Evolutionary conservation across 2,329 filamentous ascomycete species (phyloP), one percentile per base, ranked within the genome.

Genomic region (Fusarium sp.): DNA sequence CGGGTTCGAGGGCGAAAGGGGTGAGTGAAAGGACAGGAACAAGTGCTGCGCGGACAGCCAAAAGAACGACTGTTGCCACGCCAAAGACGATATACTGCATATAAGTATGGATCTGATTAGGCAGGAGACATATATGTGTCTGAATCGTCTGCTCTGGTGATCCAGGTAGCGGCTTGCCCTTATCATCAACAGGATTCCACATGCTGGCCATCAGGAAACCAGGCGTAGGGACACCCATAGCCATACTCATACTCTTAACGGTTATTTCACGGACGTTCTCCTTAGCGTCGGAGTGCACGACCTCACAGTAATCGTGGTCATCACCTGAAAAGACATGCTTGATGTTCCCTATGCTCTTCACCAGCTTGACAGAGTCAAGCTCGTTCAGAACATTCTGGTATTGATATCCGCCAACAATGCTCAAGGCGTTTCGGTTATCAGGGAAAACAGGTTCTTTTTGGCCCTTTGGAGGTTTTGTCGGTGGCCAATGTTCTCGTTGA

Each of bases 231-330:
- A 99, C 92, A 11, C 96, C 94, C 96, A 98, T 98, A 20, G 93
- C 94, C 93, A 95, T 97, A 75, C 91, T 97, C 72, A 97, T 89
- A 76, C 92, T 94, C 82, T 99, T 99, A 74, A 98, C 94, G 0
- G 96, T 99, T 69, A 98, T 97, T 78, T 99, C 96, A 50, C 84
- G 85, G 32, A 91, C 88, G 27, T 85, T 87, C 34, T 85, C 86
- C 68, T 89, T 89, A 63, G 90, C 88, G 20, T 88, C 85, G 4
- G 89, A 88, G 79, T 99, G 96, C 1, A 90, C 86, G 9, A 98
- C 82, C 75, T 97, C 94, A 81, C 96, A 99, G 82, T 98, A 98
- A 82, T 99, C 96, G 82, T 99, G 96, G 77, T 99, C 96, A 74
- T 99, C 96, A 13, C 96, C 96, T 0, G 94, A 97, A 77, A 98